Evolutionary conservation across 371 early-diverging fungal species (phyloP), one percentile per base, ranked within the genome.

Genomic region (Saksenaea oblongispora): DNA sequence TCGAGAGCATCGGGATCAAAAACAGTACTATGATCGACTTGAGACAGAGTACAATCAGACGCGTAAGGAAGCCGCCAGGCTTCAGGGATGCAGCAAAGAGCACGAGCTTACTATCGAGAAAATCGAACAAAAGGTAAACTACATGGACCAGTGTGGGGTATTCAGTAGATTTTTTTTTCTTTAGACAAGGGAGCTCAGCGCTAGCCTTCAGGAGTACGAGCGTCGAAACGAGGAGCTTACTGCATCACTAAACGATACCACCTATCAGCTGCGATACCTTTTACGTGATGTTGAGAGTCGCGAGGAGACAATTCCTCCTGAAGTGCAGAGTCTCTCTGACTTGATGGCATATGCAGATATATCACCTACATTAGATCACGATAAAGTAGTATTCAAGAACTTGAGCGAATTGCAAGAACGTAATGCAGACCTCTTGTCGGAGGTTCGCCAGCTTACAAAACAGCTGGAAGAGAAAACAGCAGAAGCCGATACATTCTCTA

Each of bases 211-310:
- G n/a, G 36, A 61, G 34, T 24, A 53, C 34, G 35, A 61, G 24
- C 35, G 54, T 14, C 22, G 41, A 55, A 62, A 54, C 27, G 62
- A 62, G 9, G 41, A 42, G 15, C 59, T 64, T 36, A n/a, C 58
- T 18, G 64, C 47, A 22, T 58, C 58, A 5, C 44, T 71, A 13
- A 47, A 66, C 22, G 62, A 71, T 47, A 66, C 67, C 4, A 66
- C 58, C 15, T 66, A 71, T 34, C 71, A 71, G 41, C 56, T 71
- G 15, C 64, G 59, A n/a, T 67, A 71, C 39, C 39, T 71, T 53
- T 37, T 71, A n/a, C 64, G 64, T 18, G 61, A 66, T 28, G 65
- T 71, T 9, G 58, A 66, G 41, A 42, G 36, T 9, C 64, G 58
- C 26, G 42, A 61, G 34, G 64, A 54, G 11, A 39, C 56, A 2